A percentile compares a stretch with the other conserved stretches of the same genome.
phyloP scores from a whole-genome alignment of 495 filamentous ascomycete species.

The Tuber magnatum region DNA sequence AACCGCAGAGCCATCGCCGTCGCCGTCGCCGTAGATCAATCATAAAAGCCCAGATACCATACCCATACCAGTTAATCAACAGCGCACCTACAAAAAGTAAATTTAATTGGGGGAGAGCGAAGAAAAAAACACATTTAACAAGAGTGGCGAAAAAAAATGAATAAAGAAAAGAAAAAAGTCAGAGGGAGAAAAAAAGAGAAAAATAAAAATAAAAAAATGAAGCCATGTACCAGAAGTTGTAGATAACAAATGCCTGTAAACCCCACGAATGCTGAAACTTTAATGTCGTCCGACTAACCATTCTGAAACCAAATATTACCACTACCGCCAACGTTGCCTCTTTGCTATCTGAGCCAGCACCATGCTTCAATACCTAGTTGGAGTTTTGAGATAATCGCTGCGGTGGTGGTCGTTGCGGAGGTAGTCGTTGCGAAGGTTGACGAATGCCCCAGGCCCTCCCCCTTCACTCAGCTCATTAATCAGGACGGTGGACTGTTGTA shows the following conservation, averaged over 20 bases:
- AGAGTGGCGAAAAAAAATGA: constrained; percentile 21
- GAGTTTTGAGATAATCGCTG: not conserved
- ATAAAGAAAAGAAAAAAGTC: constrained; percentile 15
- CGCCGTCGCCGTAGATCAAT: not conserved
- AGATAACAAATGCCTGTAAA: constrained; percentile 34
- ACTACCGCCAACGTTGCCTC: not conserved
- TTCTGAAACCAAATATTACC: constrained; percentile 1
- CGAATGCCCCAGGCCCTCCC: constrained; percentile 78
- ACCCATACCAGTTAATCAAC: not conserved
- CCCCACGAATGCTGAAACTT: constrained; percentile 33
- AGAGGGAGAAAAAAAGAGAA: constrained; percentile 8
- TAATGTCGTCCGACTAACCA: not conserved
- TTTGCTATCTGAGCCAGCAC: not conserved
- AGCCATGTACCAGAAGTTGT: constrained; percentile 27
- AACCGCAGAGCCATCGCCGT: not conserved
- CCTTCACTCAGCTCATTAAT: constrained; percentile 73
- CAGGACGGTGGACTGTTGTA: constrained; percentile 78
- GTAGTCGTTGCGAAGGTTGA: constrained; percentile 67
- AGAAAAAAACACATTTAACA: constrained; percentile 14
- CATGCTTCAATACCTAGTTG: not conserved
- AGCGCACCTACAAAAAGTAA: not conserved
- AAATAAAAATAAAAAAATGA: constrained; percentile 8
- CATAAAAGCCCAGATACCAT: not conserved
- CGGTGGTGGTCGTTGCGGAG: constrained; percentile 39
- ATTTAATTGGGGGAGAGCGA: constrained; percentile 3